Evolutionary conservation across 441 rosid species (phyloP).

Genomic region (Capsella rubella): DNA sequence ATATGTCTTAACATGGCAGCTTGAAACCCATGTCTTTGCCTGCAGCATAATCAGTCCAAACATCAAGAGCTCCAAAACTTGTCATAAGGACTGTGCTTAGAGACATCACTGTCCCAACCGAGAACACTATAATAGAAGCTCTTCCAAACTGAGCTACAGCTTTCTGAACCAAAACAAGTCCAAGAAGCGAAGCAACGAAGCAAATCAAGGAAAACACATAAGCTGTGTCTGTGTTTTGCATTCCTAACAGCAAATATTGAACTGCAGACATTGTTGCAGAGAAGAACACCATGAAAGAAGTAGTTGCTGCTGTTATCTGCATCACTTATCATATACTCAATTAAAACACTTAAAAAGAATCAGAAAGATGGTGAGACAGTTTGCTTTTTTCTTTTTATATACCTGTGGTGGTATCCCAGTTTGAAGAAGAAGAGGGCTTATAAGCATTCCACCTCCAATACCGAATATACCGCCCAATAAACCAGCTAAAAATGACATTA

Average conservation of each 20-base stretch:
- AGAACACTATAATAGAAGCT: slow-evolving; percentile 91
- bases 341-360: slow-evolving; percentile 31
- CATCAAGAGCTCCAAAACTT: slow-evolving; percentile 73
- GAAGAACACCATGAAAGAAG: slow-evolving; percentile 94
- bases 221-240: slow-evolving; percentile 67
- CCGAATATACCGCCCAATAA: slow-evolving; percentile 85
- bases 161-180: slow-evolving; percentile 71
- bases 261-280: slow-evolving; percentile 94
- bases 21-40: slow-evolving; percentile 85
- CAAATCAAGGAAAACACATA: slow-evolving; percentile 62
- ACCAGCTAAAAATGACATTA: slow-evolving; percentile 84
- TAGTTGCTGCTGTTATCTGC: slow-evolving; percentile 86
- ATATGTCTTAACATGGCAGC: slow-evolving; percentile 58
- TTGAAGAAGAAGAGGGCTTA: slow-evolving; percentile 92
- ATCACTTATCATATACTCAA: slow-evolving; percentile 17
- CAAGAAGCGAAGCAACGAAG: slow-evolving; percentile 76
- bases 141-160: slow-evolving; percentile 68
- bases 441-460: slow-evolving; percentile 95
- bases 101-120: slow-evolving; percentile 78
- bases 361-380: slow-evolving; percentile 31
- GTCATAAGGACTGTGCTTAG: slow-evolving; percentile 76
- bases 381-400: neutral
- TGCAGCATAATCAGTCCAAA: slow-evolving; percentile 69
- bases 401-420: slow-evolving; percentile 85
- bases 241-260: slow-evolving; percentile 75